These are phyloP conservation scores for Botrytis hyacinthi DNA, from an alignment of 2,329 filamentous ascomycete species.

Conservation along the genomic window DNA sequence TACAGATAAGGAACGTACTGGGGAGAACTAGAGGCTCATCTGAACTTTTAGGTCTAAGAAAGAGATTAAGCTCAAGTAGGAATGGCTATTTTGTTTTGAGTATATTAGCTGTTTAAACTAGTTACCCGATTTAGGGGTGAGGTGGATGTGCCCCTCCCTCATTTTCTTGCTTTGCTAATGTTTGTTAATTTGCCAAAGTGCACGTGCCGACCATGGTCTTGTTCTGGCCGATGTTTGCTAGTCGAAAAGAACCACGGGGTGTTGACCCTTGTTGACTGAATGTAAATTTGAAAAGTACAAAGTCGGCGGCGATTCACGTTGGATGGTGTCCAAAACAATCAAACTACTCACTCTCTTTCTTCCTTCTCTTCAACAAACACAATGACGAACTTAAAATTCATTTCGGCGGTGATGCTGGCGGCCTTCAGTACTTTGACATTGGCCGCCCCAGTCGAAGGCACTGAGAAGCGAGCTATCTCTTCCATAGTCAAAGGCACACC, in stretches of 20 bases:
- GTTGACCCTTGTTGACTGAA: background rate
- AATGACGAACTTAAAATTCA: background rate
- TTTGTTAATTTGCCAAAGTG: background rate
- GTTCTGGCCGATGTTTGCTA: background rate
- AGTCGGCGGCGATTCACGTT: background rate
- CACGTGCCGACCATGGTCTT: background rate
- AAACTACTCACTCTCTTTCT: background rate
- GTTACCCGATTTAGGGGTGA: background rate
- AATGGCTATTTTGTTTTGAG: background rate
- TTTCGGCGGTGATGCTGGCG: background rate
- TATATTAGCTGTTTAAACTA: background rate
- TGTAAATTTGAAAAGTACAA: background rate
- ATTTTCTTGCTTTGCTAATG: background rate
- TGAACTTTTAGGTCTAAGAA: background rate
- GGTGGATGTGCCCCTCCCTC: background rate
- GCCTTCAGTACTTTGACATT: background rate
- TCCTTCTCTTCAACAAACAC: background rate
- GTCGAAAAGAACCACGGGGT: background rate
- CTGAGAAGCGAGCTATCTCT: background rate
- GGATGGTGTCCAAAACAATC: background rate
- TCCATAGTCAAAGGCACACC: background rate
- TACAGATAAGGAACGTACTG: background rate
- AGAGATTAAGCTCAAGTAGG: background rate
- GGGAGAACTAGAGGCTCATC: background rate
- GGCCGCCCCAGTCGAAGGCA: background rate